Conservation (phyloP, 371 early-diverging fungal genomes). For the Dichotomocladium elegans region DNA sequence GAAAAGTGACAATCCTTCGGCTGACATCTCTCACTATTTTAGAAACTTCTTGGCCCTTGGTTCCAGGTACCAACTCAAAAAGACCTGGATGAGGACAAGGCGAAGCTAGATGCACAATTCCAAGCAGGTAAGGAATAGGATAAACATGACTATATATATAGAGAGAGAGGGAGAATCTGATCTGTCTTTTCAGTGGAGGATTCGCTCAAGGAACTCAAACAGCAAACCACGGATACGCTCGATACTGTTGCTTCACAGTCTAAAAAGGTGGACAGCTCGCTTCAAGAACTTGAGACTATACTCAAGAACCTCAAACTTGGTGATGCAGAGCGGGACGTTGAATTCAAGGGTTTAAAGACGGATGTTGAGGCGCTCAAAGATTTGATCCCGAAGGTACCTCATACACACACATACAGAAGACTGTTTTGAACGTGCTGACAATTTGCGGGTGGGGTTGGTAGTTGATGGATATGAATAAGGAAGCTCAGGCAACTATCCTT, state of each 20-base stretch:
- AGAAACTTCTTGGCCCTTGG: constrained; percentile 71
- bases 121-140: constrained; percentile 43
- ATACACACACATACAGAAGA: too few relatives aligned
- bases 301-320: constrained; percentile 68
- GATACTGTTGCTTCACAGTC: constrained; percentile 69
- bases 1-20: neutral
- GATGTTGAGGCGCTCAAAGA: constrained; percentile 79
- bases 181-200: constrained; percentile 30
- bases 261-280: constrained; percentile 68
- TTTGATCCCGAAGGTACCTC: constrained; percentile 74
- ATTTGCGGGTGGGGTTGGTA: too few relatives aligned
- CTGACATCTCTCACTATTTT: neutral
- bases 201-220: constrained; percentile 52
- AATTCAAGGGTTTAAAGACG: constrained; percentile 65
- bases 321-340: constrained; percentile 70
- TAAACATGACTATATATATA: too few relatives aligned
- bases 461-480: constrained; percentile 74
- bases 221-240: constrained; percentile 68
- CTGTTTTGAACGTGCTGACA: too few relatives aligned
- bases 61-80: constrained; percentile 65
- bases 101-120: constrained; percentile 73
- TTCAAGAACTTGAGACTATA: constrained; percentile 62
- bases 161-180: neutral
- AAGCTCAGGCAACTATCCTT: constrained; percentile 68
- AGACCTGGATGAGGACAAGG: constrained; percentile 70